Evolutionary conservation across 106 monocot species (phyloP), one percentile per base, ranked within the genome.

Genomic region (Ottelia alismoides): DNA sequence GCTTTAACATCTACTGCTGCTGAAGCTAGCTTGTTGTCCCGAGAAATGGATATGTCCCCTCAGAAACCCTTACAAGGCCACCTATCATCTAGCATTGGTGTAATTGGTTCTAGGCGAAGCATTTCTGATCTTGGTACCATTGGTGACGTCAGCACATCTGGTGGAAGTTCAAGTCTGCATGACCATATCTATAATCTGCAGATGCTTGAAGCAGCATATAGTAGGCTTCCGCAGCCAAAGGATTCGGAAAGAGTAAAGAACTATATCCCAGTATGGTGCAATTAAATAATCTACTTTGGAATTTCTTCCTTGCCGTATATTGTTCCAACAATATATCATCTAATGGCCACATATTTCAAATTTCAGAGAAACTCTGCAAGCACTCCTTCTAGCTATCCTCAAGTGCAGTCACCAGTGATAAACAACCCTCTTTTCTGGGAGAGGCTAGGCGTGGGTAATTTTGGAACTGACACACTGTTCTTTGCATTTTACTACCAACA

Each of bases 401-500:
- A 99, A 73, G 45, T 60, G 25, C 98, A 72, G 58, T 77, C 79
- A 22, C 77, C 79, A 28, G 65, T 90, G 35, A 52, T 99, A 62
- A 77, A 83, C 50, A 90, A 99, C 74, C 86, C 85, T 63, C 82
- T 75, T 45, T 86, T 99, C 49, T 99, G 98, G 98, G 90, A 86
- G 60, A 55, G 90, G 47, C 27, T 99, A 48, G 71, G 82, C 29
- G 53, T 72, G 55, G 98, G 90, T 65, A 64, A 61, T 53, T 22
- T 62, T 25, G 87, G 83, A 45, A 74, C 79, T 20, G 98, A 99
- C 61, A 73, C 75, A 1, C 56, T 99, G 45, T 99, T 99, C 62
- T 99, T 91, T 80, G 77, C 98, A 31, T 99, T 99, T 75, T 99
- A 99, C 51, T 86, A 86, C 53, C 98, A 99, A 60, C 98, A 82